These are phyloP conservation scores for Neonectria neomacrospora DNA, from an alignment of 2,329 filamentous ascomycete genomes.

Conservation along the genomic window DNA sequence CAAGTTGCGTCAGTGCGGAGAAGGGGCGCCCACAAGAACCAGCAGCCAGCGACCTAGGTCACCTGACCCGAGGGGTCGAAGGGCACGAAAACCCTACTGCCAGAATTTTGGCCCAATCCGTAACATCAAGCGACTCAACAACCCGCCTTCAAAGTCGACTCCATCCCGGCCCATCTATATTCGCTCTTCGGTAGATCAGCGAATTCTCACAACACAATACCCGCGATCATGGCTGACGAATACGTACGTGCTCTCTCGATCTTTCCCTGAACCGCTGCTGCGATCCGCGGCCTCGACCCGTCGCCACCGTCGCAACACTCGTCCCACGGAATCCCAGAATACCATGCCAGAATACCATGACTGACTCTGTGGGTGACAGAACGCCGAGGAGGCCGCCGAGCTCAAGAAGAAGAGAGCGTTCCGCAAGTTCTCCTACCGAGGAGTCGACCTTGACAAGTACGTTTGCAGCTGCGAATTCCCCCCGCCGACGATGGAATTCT, in stretches of 20 bases:
- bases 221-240: slow-evolving; percentile 85
- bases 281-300: slow-evolving; percentile 44
- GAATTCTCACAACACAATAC: slow-evolving; percentile 56
- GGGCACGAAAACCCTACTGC: slow-evolving; percentile 56
- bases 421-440: slow-evolving; percentile 99
- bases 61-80: slow-evolving; percentile 50
- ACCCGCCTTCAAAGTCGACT: slow-evolving; percentile 48
- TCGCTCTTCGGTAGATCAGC: slow-evolving; percentile 59
- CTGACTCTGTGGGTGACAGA: slow-evolving; percentile 64
- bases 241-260: slow-evolving; percentile 73
- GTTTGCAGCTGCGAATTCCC: slow-evolving; percentile 55
- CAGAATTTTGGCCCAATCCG: slow-evolving; percentile 50
- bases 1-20: background rate
- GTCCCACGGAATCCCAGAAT: no score
- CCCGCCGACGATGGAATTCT: slow-evolving; percentile 44
- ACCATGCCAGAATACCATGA: slow-evolving; percentile 31
- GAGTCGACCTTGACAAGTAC: slow-evolving; percentile 99
- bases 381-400: slow-evolving; percentile 98
- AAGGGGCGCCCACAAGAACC: slow-evolving; percentile 4
- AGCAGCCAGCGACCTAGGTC: slow-evolving; percentile 29
- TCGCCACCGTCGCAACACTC: slow-evolving; percentile 26
- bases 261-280: slow-evolving; percentile 42
- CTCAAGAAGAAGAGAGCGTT: slow-evolving; percentile 99
- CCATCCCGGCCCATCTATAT: slow-evolving; percentile 53
- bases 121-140: slow-evolving; percentile 44